Percentiles rank a stretch among this genome's conserved stretches.
Evolutionary conservation across 495 filamentous ascomycete species (phyloP).

Genomic region (Penicillium maclennaniae): DNA sequence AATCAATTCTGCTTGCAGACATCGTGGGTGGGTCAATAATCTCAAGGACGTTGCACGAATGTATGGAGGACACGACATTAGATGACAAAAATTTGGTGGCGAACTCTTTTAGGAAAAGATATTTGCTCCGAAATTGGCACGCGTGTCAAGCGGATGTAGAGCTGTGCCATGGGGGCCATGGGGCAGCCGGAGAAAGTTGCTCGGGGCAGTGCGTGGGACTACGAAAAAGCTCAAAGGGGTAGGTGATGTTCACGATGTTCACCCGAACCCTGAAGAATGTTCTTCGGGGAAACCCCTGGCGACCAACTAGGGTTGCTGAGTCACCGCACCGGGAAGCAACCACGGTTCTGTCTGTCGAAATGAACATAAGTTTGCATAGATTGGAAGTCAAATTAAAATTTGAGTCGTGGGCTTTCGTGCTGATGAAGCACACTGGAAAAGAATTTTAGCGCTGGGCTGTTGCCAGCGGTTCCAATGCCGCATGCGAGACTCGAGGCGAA

Average conservation of each 20-base stretch:
- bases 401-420: background rate
- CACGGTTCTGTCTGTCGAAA: background rate
- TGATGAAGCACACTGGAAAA: background rate
- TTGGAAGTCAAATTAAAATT: background rate
- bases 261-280: background rate
- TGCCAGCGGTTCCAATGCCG: background rate
- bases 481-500: constrained; percentile 1
- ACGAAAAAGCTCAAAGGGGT: background rate
- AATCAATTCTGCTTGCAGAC: background rate
- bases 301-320: background rate
- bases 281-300: background rate
- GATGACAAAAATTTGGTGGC: background rate
- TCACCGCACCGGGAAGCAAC: background rate
- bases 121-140: background rate
- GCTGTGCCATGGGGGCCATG: background rate
- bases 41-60: background rate
- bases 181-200: background rate
- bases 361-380: background rate
- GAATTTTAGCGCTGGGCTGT: background rate
- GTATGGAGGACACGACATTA: background rate
- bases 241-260: background rate
- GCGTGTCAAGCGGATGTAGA: background rate
- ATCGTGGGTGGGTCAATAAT: background rate
- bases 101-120: background rate
- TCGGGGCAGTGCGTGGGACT: background rate